These are phyloP conservation scores for Endocarpon pusillum DNA, from an alignment of 495 filamentous ascomycete genomes.

Conservation along the genomic window DNA sequence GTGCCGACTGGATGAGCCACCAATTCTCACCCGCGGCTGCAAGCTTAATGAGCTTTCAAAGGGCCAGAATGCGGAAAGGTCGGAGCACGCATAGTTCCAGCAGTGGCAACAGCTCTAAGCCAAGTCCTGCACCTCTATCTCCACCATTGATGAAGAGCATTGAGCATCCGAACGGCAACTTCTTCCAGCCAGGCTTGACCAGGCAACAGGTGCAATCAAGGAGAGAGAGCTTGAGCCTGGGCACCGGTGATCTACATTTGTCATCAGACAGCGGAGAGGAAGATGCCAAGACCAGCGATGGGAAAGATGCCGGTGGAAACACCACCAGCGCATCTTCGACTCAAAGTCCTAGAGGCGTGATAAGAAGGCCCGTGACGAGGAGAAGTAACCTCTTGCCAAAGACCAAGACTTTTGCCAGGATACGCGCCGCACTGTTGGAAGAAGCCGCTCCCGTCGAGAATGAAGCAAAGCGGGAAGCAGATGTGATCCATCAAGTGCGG, in stretches of 20 bases:
- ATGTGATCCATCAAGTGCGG: slow-evolving; percentile 84
- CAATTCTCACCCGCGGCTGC: slow-evolving; percentile 47
- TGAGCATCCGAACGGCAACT: slow-evolving; percentile 28
- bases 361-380: slow-evolving; percentile 57
- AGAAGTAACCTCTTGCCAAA: slow-evolving; percentile 89
- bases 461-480: slow-evolving; percentile 80
- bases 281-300: slow-evolving; percentile 27
- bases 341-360: slow-evolving; percentile 29
- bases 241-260: slow-evolving; percentile 70
- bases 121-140: slow-evolving; percentile 44
- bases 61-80: slow-evolving; percentile 37
- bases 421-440: slow-evolving; percentile 74
- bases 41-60: slow-evolving; percentile 60
- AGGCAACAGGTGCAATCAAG: slow-evolving; percentile 37
- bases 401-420: slow-evolving; percentile 83
- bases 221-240: slow-evolving; percentile 71
- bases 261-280: slow-evolving; percentile 78
- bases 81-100: slow-evolving; percentile 48
- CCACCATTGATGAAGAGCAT: slow-evolving; percentile 47
- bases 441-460: slow-evolving; percentile 74
- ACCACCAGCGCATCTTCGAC: slow-evolving; percentile 17
- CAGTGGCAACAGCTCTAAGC: slow-evolving; percentile 52
- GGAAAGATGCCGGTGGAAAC: slow-evolving; percentile 6
- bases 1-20: slow-evolving; percentile 39
- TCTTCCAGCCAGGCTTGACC: slow-evolving; percentile 24